Conservation (phyloP, 257 asterid genomes). For the Penstemon davidsonii region DNA sequence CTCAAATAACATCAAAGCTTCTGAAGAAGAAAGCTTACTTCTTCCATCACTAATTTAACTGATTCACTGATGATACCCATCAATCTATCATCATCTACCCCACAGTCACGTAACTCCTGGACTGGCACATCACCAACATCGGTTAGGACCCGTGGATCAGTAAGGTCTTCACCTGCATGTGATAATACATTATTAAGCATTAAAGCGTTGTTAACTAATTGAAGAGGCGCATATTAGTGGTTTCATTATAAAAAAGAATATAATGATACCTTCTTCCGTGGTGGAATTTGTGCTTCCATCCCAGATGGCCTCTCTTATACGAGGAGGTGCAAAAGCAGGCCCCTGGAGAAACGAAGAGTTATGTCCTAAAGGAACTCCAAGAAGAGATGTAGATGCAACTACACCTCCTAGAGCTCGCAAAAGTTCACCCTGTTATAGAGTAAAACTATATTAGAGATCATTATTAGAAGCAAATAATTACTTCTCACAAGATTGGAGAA, state of each 20-base stretch:
- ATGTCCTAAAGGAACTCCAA: slow-evolving; percentile 98
- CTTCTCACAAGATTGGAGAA: not conserved
- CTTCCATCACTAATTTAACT: slow-evolving; percentile 92
- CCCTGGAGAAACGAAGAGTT: slow-evolving; percentile 99
- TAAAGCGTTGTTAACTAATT: not conserved
- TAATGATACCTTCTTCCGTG: slow-evolving; percentile 80
- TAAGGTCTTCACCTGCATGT: slow-evolving; percentile 72
- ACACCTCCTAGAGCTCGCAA: slow-evolving; percentile 90
- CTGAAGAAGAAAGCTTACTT: slow-evolving; percentile 52
- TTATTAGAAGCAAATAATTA: slow-evolving; percentile 14
- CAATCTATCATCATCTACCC: slow-evolving; percentile 86
- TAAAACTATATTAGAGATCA: slow-evolving; percentile 16
- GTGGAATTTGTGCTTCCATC: slow-evolving; percentile 97
- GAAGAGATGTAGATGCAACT: slow-evolving; percentile 76
- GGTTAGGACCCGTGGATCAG: slow-evolving; percentile 80
- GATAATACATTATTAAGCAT: too few relatives aligned
- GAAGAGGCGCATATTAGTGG: not conserved
- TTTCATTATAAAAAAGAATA: not conserved
- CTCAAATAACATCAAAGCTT: slow-evolving; percentile 20
- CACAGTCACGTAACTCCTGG: slow-evolving; percentile 92
- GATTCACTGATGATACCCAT: slow-evolving; percentile 84
- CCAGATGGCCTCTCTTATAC: slow-evolving; percentile 99
- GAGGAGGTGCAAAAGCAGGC: slow-evolving; percentile 99
- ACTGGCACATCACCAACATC: slow-evolving; percentile 97
- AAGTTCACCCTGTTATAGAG: slow-evolving; percentile 70